Evolutionary conservation across 2,329 filamentous ascomycete species (phyloP), one percentile per base, ranked within the genome.

Genomic region (Immersiporthe knoxdaviesiana): DNA sequence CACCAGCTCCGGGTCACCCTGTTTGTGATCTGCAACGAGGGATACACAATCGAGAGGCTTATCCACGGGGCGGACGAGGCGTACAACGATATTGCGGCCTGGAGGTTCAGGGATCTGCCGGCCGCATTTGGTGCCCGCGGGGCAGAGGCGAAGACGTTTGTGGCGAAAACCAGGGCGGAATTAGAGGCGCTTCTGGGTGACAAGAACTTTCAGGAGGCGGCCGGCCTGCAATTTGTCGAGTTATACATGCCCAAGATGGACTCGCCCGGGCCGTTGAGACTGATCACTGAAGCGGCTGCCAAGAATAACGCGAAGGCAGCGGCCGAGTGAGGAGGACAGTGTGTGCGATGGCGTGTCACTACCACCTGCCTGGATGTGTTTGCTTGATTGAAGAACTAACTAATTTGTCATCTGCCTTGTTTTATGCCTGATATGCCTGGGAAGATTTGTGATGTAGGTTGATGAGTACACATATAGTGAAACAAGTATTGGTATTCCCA

Each of bases 1-100:
- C 90, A 92, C 70, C 84, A 87, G 32, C 82, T 97, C 68, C 90
- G 90, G 71, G 88, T 92, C 27, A 95, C 94, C 75, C 90, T 97
- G 85, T 95, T 97, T 78, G 85, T 96, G 72, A 91, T 97, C 73
- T 93, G 92, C 84, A 97, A 97, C 78, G 88, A 94, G 54, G 94
- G 94, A 14, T 97, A 92, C 81, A 96, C 93, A 12, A 96, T 97
- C 77, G 94, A 97, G 81, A 89, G 94, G 39, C 92, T 88, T 78
- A 97, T 97, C 75, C 93, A 97, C 79, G 93, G 93, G 66, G 91
- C 91, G 88, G 84, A 94, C 11, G 92, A 88, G 41, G 78, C 77
- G 35, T 97, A 97, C 83, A 97, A 97, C 76, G 92, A 97, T 76
- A 90, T 97, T 68, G 84, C 87, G 69, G 79, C 83, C 14, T 97